These are phyloP conservation scores for Neoscytalidium dimidiatum DNA, from an alignment of 2,329 filamentous ascomycete genomes.

Conservation along the genomic window DNA sequence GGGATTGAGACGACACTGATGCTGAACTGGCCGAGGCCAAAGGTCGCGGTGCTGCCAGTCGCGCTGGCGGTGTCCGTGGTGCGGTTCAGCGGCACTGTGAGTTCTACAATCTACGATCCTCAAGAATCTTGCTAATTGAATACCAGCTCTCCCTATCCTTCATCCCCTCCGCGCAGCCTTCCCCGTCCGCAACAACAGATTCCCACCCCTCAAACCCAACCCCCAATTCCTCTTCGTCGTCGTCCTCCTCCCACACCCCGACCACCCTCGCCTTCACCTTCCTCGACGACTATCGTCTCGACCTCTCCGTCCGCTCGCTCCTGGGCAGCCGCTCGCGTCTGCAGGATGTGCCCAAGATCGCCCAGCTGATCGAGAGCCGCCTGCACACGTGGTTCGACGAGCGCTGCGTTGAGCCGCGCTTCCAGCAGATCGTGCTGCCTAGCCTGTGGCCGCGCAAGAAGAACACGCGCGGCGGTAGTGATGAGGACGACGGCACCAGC, in stretches of 20 bases:
- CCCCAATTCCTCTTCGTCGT: constrained; percentile 24
- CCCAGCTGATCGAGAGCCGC: constrained; percentile 76
- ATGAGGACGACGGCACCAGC: constrained; percentile 40
- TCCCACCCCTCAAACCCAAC: constrained; percentile 25
- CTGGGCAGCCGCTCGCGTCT: constrained; percentile 77
- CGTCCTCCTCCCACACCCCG: constrained; percentile 51
- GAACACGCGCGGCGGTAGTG: constrained; percentile 75
- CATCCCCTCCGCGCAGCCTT: constrained; percentile 63
- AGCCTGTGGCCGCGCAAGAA: constrained; percentile 82
- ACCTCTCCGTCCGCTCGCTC: constrained; percentile 78
- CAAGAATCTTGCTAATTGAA: not conserved
- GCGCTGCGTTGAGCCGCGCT: constrained; percentile 79
- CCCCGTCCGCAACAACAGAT: constrained; percentile 37
- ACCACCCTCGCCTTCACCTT: constrained; percentile 96
- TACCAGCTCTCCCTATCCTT: constrained; percentile 77
- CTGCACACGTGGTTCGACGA: constrained; percentile 89
- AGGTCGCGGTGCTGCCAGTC: constrained; percentile 87
- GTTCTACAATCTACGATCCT: constrained; percentile 1
- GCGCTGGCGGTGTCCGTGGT: constrained; percentile 90
- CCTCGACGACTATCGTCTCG: constrained; percentile 81
- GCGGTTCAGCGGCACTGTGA: constrained; percentile 81
- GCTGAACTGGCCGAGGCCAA: constrained; percentile 89
- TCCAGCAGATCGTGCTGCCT: constrained; percentile 82
- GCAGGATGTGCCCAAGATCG: constrained; percentile 87
- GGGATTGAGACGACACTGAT: constrained; percentile 92